Conservation (phyloP, 1,284 basidiomycete genomes). For the Neolentinus lepideus region DNA sequence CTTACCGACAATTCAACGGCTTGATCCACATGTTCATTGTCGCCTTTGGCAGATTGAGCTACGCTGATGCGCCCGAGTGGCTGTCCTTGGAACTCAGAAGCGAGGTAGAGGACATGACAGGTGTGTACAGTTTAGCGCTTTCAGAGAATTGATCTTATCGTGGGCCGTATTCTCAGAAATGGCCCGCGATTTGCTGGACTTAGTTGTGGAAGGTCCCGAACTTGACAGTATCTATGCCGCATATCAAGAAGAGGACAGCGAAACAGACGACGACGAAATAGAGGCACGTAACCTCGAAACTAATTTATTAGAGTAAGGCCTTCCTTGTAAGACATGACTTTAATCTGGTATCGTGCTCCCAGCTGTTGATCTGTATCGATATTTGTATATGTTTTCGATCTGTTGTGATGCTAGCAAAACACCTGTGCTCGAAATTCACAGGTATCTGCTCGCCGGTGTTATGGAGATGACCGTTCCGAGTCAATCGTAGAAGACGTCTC, state of each 20-base stretch:
- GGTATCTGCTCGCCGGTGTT: too few species aligned
- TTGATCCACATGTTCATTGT: constrained; percentile 74
- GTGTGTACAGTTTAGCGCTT: constrained; percentile 27
- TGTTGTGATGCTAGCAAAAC: too few species aligned
- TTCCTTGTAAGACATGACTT: background rate
- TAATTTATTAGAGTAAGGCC: background rate
- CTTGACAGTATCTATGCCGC: constrained; percentile 64
- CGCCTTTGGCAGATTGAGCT: constrained; percentile 68
- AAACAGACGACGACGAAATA: constrained; percentile 42
- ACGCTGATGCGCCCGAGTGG: constrained; percentile 61
- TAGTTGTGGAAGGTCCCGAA: constrained; percentile 72
- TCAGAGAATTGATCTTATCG: background rate
- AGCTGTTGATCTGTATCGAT: background rate
- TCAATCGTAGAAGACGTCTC: too few species aligned
- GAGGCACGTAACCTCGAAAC: constrained; percentile 28
- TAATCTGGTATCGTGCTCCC: background rate
- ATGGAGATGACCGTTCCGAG: too few species aligned
- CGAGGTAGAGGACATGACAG: constrained; percentile 42
- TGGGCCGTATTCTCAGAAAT: constrained; percentile 36
- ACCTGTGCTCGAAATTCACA: too few species aligned
- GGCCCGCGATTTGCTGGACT: constrained; percentile 61
- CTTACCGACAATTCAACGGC: constrained; percentile 51
- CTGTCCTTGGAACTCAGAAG: constrained; percentile 35
- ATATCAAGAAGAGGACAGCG: constrained; percentile 45
- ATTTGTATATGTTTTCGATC: background rate